Evolutionary conservation across 352 stramenopile genomes (phyloP).

Genomic region (Globisporangium nodosum): DNA sequence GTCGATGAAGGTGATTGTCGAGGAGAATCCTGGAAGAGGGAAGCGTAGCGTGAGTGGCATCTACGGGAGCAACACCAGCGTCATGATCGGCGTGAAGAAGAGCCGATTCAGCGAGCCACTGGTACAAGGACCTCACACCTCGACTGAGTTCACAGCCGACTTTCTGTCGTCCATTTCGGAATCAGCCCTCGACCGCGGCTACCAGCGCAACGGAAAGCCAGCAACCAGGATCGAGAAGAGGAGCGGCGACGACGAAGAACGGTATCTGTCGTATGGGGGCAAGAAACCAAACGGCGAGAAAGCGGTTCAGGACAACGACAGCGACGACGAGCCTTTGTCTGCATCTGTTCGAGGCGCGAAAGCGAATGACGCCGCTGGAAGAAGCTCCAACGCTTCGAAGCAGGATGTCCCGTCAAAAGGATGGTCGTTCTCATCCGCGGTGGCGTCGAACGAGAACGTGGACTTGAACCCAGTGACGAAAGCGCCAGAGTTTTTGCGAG

Average conservation of each 20-base stretch:
- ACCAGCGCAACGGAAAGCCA: not conserved
- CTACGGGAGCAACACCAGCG: not conserved
- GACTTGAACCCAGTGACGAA: slow-evolving; percentile 8
- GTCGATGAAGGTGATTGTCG: slow-evolving; percentile 38
- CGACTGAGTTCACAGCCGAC: slow-evolving; percentile 2
- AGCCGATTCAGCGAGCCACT: slow-evolving; percentile 15
- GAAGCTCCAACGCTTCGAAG: not conserved
- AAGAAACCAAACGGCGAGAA: slow-evolving; percentile 7
- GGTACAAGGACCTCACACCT: slow-evolving; percentile 1
- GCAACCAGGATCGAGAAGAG: not conserved
- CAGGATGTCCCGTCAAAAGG: not conserved
- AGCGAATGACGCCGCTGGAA: not conserved
- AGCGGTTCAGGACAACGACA: not conserved
- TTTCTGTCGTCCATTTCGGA: slow-evolving; percentile 7
- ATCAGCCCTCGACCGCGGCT: not conserved
- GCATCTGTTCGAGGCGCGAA: not conserved
- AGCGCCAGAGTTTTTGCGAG: slow-evolving; percentile 18
- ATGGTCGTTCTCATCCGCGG: slow-evolving; percentile 5
- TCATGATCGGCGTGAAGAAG: slow-evolving; percentile 7
- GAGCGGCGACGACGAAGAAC: not conserved
- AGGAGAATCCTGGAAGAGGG: slow-evolving; percentile 1
- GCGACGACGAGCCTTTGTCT: slow-evolving; percentile 8
- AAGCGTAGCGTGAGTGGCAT: slow-evolving; percentile 9
- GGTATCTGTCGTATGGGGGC: slow-evolving; percentile 45
- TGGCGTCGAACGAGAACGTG: slow-evolving; percentile 5